phyloP scores from a whole-genome alignment of 192 early-diverging fungal genomes.

The Phycomyces blakesleeanus region DNA sequence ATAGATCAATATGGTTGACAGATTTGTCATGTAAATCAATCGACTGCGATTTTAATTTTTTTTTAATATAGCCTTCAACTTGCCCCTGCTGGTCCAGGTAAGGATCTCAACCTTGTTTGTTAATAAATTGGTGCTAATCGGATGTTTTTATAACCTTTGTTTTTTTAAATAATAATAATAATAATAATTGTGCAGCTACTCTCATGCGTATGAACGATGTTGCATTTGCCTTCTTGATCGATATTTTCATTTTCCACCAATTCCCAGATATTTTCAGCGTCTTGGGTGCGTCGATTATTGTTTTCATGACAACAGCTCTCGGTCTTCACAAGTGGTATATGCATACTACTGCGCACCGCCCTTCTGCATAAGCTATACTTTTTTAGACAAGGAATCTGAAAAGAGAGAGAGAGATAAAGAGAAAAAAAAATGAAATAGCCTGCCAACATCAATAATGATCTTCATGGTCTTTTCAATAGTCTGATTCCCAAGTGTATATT shows the following conservation, averaged over 20 bases:
- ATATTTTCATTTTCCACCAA: conserved; percentile 66
- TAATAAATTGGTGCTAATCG: no score
- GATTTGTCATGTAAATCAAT: no score
- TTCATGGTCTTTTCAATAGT: no score
- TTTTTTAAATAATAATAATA: not conserved
- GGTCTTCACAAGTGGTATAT: conserved; percentile 57
- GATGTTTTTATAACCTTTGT: no score
- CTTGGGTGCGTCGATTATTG: conserved; percentile 61
- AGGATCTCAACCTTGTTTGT: no score
- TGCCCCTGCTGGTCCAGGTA: conserved; percentile 65
- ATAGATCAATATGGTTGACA: no score
- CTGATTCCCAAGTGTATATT: no score
- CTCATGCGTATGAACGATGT: conserved; percentile 81
- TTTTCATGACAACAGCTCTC: conserved; percentile 56
- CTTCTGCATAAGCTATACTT: not conserved
- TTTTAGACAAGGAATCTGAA: no score
- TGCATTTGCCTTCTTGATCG: conserved; percentile 75
- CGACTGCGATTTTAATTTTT: conserved; percentile 5
- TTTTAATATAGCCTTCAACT: conserved; percentile 54
- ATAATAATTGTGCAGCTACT: conserved; percentile 35
- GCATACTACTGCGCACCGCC: not conserved
- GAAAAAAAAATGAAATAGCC: no score
- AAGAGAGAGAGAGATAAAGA: no score
- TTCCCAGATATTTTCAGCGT: conserved; percentile 51
- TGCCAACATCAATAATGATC: no score